These are phyloP conservation scores for Viola pubescens DNA, from an alignment of 441 rosid species.

Conservation along the genomic window DNA sequence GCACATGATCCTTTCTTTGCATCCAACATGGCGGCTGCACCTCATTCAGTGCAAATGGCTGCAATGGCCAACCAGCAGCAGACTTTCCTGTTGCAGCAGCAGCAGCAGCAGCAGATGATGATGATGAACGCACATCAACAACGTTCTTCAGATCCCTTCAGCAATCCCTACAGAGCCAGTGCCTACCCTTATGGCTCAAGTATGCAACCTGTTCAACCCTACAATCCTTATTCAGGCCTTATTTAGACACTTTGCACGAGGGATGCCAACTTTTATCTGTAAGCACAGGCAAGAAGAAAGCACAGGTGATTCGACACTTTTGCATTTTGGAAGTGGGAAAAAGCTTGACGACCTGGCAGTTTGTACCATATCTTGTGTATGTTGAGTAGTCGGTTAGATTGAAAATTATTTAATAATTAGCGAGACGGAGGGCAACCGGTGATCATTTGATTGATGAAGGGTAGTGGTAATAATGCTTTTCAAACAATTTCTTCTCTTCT, in stretches of 20 bases:
- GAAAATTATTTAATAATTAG: conserved; percentile 36
- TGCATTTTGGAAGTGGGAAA: conserved; percentile 2
- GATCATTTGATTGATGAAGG: conserved; percentile 26
- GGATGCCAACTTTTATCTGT: conserved; percentile 13
- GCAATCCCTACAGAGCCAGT: conserved; percentile 44
- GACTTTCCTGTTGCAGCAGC: conserved; percentile 55
- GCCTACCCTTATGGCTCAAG: conserved; percentile 52
- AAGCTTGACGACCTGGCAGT: conserved; percentile 19
- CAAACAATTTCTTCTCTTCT: conserved; percentile 6
- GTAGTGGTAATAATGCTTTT: conserved; percentile 25
- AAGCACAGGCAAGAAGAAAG: conserved; percentile 6
- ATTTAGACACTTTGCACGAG: conserved; percentile 25
- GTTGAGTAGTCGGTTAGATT: conserved; percentile 39
- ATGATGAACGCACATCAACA: conserved; percentile 48
- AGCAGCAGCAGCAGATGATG: conserved; percentile 49
- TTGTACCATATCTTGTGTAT: conserved; percentile 48
- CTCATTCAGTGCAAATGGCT: conserved; percentile 66
- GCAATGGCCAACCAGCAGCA: conserved; percentile 77
- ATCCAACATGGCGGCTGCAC: conserved; percentile 52
- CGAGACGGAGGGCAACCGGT: conserved; percentile 22
- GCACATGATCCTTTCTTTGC: conserved; percentile 58
- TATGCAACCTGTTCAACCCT: conserved; percentile 53
- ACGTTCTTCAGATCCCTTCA: conserved; percentile 55
- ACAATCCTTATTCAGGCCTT: conserved; percentile 65
- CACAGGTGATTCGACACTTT: neutral